These are phyloP conservation scores for Geotrichum citri-aurantii DNA, from an alignment of 1,139 yeast genomes.

Conservation along the genomic window DNA sequence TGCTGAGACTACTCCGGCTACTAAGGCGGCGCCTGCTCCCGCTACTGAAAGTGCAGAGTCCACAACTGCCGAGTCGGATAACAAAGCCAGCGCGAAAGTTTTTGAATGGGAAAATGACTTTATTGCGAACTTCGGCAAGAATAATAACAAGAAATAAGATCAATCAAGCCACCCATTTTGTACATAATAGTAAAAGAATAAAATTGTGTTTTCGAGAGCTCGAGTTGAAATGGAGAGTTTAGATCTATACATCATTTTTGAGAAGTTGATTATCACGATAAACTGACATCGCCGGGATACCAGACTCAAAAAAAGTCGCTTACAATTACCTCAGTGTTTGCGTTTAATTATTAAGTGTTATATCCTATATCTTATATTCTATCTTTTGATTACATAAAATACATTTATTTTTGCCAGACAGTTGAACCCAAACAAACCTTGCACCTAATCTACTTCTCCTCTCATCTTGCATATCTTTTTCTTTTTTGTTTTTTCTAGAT, in stretches of 20 bases:
- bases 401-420: not conserved
- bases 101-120: slow-evolving; percentile 33
- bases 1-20: slow-evolving; percentile 11
- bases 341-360: not conserved
- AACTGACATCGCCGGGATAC: not conserved
- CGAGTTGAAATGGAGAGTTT: not conserved
- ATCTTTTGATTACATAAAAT: not conserved
- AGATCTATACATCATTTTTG: not conserved
- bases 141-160: slow-evolving; percentile 3
- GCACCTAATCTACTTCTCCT: not conserved
- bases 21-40: slow-evolving; percentile 9
- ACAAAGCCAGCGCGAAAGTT: slow-evolving; percentile 12
- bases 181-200: not conserved
- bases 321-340: no score
- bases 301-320: not conserved
- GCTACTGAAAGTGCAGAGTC: slow-evolving; percentile 11
- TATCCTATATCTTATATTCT: not conserved
- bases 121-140: slow-evolving; percentile 22
- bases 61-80: slow-evolving; percentile 5
- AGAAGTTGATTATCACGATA: not conserved
- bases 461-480: not conserved
- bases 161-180: not conserved
- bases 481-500: not conserved
- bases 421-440: not conserved
- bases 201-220: not conserved